A percentile compares a stretch with the other conserved stretches of the same genome.
Conservation (phyloP, 2,329 filamentous ascomycete genomes). For the Penicillium sp. region DNA sequence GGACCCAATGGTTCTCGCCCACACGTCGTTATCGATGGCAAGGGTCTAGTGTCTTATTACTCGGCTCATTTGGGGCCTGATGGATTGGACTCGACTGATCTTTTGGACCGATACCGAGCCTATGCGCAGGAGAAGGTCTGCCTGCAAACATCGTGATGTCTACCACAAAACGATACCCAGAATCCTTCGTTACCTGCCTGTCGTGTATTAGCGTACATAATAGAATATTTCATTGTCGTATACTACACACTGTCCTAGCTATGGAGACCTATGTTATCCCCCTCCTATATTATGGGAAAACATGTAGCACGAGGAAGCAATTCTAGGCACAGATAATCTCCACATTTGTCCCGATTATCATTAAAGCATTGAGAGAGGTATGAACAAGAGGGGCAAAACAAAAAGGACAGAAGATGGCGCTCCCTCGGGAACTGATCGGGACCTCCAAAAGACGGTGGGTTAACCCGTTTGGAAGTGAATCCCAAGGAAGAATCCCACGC, state of each 20-base stretch:
- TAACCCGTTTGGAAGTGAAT: no score
- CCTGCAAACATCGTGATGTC: conserved; percentile 11
- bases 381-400: no score
- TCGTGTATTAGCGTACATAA: not conserved
- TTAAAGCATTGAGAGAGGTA: no score
- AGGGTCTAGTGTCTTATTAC: conserved; percentile 55
- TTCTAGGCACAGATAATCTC: not conserved
- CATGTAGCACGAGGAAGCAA: no score
- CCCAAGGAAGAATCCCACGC: no score
- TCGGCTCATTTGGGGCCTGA: conserved; percentile 45
- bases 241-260: not conserved
- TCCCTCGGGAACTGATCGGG: no score
- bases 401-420: no score
- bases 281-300: not conserved
- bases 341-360: not conserved
- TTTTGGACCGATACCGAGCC: conserved; percentile 53
- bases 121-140: conserved; percentile 57
- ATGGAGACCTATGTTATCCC: no score
- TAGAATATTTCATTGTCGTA: not conserved
- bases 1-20: conserved; percentile 27
- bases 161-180: not conserved
- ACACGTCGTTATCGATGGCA: conserved; percentile 52
- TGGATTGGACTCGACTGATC: conserved; percentile 52
- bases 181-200: not conserved
- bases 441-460: no score